Evolutionary conservation across 2,329 filamentous ascomycete species (phyloP).

Genomic region (Nigrospora osmanthi): DNA sequence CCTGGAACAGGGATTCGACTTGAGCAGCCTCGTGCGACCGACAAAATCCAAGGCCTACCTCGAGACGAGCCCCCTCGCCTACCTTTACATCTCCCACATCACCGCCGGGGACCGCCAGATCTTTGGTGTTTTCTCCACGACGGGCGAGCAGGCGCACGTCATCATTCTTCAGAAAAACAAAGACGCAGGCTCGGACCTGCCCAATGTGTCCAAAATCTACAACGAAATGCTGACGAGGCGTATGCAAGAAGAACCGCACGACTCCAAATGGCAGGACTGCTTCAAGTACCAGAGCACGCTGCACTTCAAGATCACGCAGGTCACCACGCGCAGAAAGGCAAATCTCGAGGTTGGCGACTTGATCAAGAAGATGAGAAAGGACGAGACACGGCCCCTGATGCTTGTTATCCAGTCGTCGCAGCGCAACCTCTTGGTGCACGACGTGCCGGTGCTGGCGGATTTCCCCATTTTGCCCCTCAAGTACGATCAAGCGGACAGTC

Average conservation of each 20-base stretch:
- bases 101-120: conserved; percentile 85
- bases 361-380: conserved; percentile 82
- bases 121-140: conserved; percentile 87
- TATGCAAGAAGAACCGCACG: conserved; percentile 52
- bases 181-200: conserved; percentile 72
- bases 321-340: conserved; percentile 84
- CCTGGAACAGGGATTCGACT: conserved; percentile 87
- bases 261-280: conserved; percentile 67
- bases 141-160: conserved; percentile 71
- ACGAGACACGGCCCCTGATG: conserved; percentile 72
- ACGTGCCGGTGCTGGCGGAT: conserved; percentile 75
- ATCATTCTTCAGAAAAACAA: conserved; percentile 78
- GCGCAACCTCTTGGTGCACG: conserved; percentile 70
- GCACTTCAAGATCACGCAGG: conserved; percentile 77
- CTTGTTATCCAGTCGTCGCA: conserved; percentile 89
- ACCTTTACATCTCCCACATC: conserved; percentile 90
- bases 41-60: conserved; percentile 65
- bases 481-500: conserved; percentile 76
- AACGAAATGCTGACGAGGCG: conserved; percentile 62
- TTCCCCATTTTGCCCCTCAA: conserved; percentile 77
- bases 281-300: conserved; percentile 84
- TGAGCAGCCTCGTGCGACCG: conserved; percentile 64
- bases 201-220: conserved; percentile 87
- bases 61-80: conserved; percentile 64
- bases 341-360: conserved; percentile 81